phyloP scores from a whole-genome alignment of 331 rosid genomes.

The Arachis monticola region DNA sequence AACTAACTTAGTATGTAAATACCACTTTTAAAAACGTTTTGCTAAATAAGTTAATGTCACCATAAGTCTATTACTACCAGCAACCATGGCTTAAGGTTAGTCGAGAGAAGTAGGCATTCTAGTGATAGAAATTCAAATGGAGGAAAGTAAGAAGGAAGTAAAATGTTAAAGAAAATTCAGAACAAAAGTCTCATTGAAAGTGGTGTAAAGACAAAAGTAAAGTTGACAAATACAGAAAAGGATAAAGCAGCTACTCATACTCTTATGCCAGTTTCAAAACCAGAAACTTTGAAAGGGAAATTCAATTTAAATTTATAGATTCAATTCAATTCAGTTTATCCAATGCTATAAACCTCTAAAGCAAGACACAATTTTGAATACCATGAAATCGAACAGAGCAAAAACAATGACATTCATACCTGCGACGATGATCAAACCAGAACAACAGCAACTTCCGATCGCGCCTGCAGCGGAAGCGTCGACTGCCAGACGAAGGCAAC shows the following conservation, averaged over 20 bases:
- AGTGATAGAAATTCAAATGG: constrained; percentile 36
- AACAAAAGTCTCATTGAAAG: constrained; percentile 35
- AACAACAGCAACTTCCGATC: too few relatives aligned
- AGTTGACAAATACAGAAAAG: constrained; percentile 17
- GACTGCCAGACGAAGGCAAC: too few relatives aligned
- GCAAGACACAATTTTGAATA: too few relatives aligned
- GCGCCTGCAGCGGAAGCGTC: too few relatives aligned
- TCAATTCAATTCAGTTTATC: not conserved
- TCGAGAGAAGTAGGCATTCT: constrained; percentile 48
- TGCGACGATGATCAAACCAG: too few relatives aligned
- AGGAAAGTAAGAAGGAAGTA: constrained; percentile 41
- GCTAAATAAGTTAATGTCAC: too few relatives aligned
- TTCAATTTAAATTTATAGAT: constrained; percentile 28
- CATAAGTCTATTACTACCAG: constrained; percentile 9
- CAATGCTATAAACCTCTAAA: not conserved
- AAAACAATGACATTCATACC: too few relatives aligned
- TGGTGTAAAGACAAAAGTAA: constrained; percentile 48
- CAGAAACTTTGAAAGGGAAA: constrained; percentile 39
- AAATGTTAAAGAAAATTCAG: constrained; percentile 32
- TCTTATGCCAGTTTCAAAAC: constrained; percentile 43
- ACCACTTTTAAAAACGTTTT: too few relatives aligned
- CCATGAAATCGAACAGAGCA: too few relatives aligned
- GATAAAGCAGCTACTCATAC: constrained; percentile 39
- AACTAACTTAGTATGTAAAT: too few relatives aligned
- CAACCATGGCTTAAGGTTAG: constrained; percentile 38